A percentile compares a stretch with the other conserved stretches of the same genome.
Conservation (phyloP, 176 grass and related monocot species). For the Oryza glumipatula region DNA sequence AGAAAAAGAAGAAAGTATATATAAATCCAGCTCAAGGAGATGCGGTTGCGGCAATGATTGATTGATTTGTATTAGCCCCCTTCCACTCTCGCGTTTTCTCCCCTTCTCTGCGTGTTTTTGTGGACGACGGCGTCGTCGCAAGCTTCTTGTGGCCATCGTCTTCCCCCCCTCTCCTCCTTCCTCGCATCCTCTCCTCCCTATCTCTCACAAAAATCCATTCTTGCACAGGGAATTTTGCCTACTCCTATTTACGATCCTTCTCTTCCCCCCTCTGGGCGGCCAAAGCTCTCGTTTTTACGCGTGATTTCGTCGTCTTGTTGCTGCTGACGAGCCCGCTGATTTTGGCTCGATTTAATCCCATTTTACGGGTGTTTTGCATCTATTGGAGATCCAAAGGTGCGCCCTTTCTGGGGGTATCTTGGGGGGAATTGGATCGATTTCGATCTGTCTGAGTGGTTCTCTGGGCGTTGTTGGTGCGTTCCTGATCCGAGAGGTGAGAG, state of each 20-base stretch:
- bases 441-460: slow-evolving; percentile 9
- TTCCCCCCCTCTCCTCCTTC: slow-evolving; percentile 6
- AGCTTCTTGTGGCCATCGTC: slow-evolving; percentile 57
- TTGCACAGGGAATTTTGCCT: slow-evolving; percentile 36
- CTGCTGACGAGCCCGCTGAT: background rate
- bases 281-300: slow-evolving; percentile 7
- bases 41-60: slow-evolving; percentile 55
- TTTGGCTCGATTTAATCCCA: slow-evolving; percentile 1
- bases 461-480: background rate
- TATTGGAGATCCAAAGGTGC: slow-evolving; percentile 19
- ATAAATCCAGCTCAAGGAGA: slow-evolving; percentile 32
- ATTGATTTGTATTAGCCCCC: slow-evolving; percentile 3
- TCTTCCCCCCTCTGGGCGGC: background rate
- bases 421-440: slow-evolving; percentile 38
- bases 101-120: slow-evolving; percentile 30
- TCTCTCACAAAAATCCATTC: slow-evolving; percentile 16
- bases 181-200: background rate
- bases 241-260: slow-evolving; percentile 26
- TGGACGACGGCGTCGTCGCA: slow-evolving; percentile 52
- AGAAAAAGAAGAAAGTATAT: background rate
- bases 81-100: slow-evolving; percentile 13
- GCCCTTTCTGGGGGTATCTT: background rate
- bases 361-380: background rate
- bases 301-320: background rate
- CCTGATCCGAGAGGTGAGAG: slow-evolving; percentile 21